Percentiles rank a stretch among this genome's conserved stretches.
Conservation (phyloP, 805 yeast species). For the Yarrowia sp. region DNA sequence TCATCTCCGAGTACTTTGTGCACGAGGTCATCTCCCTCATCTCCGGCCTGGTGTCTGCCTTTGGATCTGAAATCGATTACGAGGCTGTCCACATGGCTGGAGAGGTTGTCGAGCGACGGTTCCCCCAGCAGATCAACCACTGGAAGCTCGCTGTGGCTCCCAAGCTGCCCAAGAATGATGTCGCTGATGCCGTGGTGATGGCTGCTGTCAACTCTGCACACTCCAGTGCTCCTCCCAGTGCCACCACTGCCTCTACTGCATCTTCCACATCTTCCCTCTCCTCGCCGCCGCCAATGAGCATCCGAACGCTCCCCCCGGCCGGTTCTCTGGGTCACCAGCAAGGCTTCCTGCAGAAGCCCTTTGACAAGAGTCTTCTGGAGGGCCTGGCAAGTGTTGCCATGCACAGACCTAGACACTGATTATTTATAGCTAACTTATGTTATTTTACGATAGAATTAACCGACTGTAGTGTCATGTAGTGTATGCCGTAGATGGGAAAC, state of each 20-base stretch:
- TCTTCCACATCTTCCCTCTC: slow-evolving; percentile 34
- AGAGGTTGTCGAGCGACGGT: slow-evolving; percentile 37
- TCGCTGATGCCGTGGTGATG: slow-evolving; percentile 30
- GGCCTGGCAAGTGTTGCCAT: slow-evolving; percentile 38
- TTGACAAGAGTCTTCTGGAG: slow-evolving; percentile 31
- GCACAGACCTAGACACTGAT: slow-evolving; percentile 37
- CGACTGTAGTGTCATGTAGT: not conserved
- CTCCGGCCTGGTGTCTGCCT: slow-evolving; percentile 31
- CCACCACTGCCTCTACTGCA: slow-evolving; percentile 32
- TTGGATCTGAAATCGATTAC: slow-evolving; percentile 35
- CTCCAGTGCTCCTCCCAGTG: slow-evolving; percentile 28
- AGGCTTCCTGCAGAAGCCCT: slow-evolving; percentile 25
- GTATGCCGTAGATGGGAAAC: too few relatives aligned
- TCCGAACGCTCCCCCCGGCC: slow-evolving; percentile 37
- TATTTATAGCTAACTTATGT: slow-evolving; percentile 38
- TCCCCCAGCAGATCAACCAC: slow-evolving; percentile 35
- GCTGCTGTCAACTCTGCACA: slow-evolving; percentile 21
- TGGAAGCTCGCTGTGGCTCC: slow-evolving; percentile 31
- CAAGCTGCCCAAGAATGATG: slow-evolving; percentile 25
- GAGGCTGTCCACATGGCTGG: slow-evolving; percentile 39
- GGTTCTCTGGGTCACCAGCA: slow-evolving; percentile 38
- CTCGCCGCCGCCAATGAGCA: slow-evolving; percentile 30
- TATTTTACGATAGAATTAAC: slow-evolving; percentile 4
- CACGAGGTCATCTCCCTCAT: slow-evolving; percentile 33
- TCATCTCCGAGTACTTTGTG: slow-evolving; percentile 34